Evolutionary conservation across 2,329 filamentous ascomycete genomes (phyloP), one percentile per base, ranked within the genome.

Genomic region (Calonectria hawksworthii): DNA sequence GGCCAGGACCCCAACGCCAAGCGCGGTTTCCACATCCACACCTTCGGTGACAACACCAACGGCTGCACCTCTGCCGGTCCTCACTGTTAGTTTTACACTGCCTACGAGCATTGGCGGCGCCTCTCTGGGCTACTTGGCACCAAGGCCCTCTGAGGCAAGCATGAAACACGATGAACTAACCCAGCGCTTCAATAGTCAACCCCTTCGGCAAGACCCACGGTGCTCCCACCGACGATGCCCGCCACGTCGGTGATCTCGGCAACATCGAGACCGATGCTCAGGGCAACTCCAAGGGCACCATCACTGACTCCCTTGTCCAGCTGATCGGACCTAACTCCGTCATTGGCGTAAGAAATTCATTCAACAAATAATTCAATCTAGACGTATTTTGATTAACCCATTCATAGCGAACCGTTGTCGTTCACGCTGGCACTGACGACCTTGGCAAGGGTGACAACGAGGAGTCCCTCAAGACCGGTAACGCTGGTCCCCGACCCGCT

Each of bases 21-120:
- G 93, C 96, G 97, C 88, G 97, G 95, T 88, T 96, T 99, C 92
- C 97, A 99, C 92, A 93, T 99, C 85, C 97, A 99, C 91, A 95
- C 97, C 87, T 99, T 98, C 85, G 97, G 97, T 86, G 97, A 99
- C 92, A 99, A 99, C 92, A 99, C 97, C 91, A 99, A 99, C 89
- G 97, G 97, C 87, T 99, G 97, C 94, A 99, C 96, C 80, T 98
- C 95, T 80, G 97, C 97, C 80, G 97, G 97, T 70, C 96, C 97
- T 88, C 97, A 99, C 91, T 99, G 96, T 98, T 90, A 86, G 95
- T 89, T 44, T 18, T 18, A 59, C 47, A 47, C 68, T 59, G 36
- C 61, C 47, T 69, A 13, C 32, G n/a, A 30, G 32, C 34, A n/a
- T 5, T 26, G 9, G n/a, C 9, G 26, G 51, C 18, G 8, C 34